Conservation (phyloP, 2,329 filamentous ascomycete genomes). For the Hypoxylon sp. region DNA sequence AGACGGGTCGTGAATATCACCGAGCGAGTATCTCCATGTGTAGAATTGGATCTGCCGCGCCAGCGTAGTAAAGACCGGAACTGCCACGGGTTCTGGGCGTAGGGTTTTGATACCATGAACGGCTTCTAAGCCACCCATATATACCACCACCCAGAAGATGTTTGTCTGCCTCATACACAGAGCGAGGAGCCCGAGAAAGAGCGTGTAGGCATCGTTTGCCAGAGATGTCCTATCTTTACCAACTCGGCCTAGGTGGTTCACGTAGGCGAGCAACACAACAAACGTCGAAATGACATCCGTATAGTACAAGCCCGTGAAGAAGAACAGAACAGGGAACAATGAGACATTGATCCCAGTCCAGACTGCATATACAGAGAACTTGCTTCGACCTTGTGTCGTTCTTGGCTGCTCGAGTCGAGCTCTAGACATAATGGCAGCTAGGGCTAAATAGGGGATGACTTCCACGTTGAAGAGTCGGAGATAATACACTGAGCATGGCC, state of each 20-base stretch:
- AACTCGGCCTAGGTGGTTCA: conserved; percentile 66
- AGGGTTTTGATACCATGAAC: conserved; percentile 66
- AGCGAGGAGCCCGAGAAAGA: conserved; percentile 74
- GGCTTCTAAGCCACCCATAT: conserved; percentile 75
- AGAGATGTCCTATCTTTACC: conserved; percentile 53
- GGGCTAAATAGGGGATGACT: conserved; percentile 60
- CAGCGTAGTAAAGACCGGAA: conserved; percentile 54
- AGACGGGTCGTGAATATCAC: conserved; percentile 69
- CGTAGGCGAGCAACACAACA: conserved; percentile 79
- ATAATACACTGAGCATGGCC: conserved; percentile 58
- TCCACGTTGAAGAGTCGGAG: conserved; percentile 67
- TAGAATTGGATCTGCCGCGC: conserved; percentile 58
- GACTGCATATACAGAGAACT: conserved; percentile 60
- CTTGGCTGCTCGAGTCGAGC: conserved; percentile 57
- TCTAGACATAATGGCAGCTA: conserved; percentile 67
- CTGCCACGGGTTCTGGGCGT: conserved; percentile 52
- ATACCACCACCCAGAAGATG: conserved; percentile 92
- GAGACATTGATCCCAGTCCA: conserved; percentile 83
- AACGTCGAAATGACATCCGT: conserved; percentile 90
- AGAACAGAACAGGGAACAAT: conserved; percentile 91
- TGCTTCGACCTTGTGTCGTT: conserved; percentile 13
- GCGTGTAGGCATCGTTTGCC: conserved; percentile 59
- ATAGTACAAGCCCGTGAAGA: conserved; percentile 96
- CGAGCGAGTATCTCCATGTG: conserved; percentile 62
- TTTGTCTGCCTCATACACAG: conserved; percentile 93